Conservation (phyloP, 495 filamentous ascomycete genomes). For the Aspergillus leporis region DNA sequence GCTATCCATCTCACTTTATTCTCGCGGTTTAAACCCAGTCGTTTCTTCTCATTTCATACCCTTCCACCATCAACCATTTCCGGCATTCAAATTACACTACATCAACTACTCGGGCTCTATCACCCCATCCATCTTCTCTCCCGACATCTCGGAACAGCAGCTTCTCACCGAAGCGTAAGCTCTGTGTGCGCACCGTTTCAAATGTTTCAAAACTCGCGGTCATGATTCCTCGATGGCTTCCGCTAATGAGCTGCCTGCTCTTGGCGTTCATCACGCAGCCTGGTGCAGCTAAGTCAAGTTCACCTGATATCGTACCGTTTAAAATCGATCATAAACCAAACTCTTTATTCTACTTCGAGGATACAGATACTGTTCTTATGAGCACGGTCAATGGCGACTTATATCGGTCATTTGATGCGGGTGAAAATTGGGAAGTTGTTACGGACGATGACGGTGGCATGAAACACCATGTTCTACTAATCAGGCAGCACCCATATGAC, state of each 20-base stretch:
- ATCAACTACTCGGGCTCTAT: neutral
- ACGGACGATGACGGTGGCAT: conserved; percentile 54
- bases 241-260: conserved; percentile 38
- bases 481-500: conserved; percentile 76
- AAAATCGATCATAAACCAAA: conserved; percentile 61
- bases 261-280: conserved; percentile 34
- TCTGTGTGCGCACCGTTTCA: conserved; percentile 18
- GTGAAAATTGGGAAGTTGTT: conserved; percentile 68
- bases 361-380: conserved; percentile 74
- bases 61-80: neutral
- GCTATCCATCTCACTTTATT: conserved; percentile 11
- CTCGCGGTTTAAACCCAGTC: neutral
- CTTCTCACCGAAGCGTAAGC: conserved; percentile 5
- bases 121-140: neutral
- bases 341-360: conserved; percentile 82
- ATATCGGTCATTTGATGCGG: conserved; percentile 75
- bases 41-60: neutral
- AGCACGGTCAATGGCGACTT: conserved; percentile 56
- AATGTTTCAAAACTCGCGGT: conserved; percentile 33
- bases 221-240: conserved; percentile 47
- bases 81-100: neutral
- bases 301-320: conserved; percentile 51
- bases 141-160: neutral
- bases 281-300: conserved; percentile 42
- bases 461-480: conserved; percentile 56